These are phyloP conservation scores for Aspergillus jensenii DNA, from an alignment of 2,329 filamentous ascomycete genomes.

Conservation along the genomic window DNA sequence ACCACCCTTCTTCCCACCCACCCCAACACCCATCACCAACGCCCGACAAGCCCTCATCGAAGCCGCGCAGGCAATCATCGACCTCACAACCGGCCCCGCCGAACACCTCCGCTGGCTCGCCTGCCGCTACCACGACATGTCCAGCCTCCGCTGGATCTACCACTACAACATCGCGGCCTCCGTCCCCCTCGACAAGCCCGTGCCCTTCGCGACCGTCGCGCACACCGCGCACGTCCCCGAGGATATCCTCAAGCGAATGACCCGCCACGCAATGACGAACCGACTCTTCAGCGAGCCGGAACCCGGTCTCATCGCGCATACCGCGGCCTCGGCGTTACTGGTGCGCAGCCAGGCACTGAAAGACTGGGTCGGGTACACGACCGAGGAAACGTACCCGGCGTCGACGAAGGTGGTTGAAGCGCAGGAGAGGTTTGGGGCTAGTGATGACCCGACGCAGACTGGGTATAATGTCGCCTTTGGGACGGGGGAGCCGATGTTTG, in stretches of 20 bases:
- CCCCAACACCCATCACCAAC: not conserved
- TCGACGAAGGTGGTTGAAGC: constrained; percentile 24
- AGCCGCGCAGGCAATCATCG: not conserved
- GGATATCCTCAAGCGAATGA: not conserved
- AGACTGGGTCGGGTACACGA: constrained; percentile 57
- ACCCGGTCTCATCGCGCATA: constrained; percentile 56
- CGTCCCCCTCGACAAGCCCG: not conserved
- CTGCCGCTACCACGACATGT: constrained; percentile 6
- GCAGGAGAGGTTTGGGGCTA: constrained; percentile 22
- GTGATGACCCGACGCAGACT: constrained; percentile 20
- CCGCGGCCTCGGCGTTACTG: constrained; percentile 53
- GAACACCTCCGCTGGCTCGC: constrained; percentile 5
- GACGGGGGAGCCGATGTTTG: constrained; percentile 33
- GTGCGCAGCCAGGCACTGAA: constrained; percentile 23
- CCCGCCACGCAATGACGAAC: constrained; percentile 53
- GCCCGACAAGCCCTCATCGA: constrained; percentile 2
- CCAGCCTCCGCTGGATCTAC: constrained; percentile 5
- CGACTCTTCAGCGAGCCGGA: constrained; percentile 55
- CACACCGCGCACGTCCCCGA: not conserved
- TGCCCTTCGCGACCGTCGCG: not conserved
- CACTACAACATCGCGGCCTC: not conserved
- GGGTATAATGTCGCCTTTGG: constrained; percentile 30
- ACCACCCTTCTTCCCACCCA: not conserved
- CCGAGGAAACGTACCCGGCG: constrained; percentile 17
- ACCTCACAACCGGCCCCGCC: not conserved